These are phyloP conservation scores for Grifola frondosa DNA, from an alignment of 1,284 basidiomycete species.

Conservation along the genomic window DNA sequence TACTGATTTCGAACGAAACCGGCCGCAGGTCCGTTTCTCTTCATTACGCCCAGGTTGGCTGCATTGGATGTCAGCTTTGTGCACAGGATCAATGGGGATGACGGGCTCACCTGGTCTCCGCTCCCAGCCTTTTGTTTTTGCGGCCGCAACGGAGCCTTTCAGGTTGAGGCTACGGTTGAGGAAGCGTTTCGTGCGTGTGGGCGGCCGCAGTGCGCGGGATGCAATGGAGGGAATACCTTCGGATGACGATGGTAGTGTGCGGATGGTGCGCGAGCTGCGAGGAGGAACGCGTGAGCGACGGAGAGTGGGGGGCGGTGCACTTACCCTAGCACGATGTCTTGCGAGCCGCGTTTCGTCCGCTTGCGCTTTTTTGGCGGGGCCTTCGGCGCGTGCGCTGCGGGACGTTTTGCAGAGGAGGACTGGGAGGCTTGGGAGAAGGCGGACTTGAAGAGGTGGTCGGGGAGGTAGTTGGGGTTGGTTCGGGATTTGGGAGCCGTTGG, in stretches of 20 bases:
- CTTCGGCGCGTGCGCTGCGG: conserved; percentile 6
- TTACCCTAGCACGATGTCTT: conserved; percentile 35
- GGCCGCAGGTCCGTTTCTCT: conserved; percentile 31
- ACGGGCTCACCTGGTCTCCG: conserved; percentile 30
- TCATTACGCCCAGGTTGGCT: conserved; percentile 34
- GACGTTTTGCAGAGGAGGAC: conserved; percentile 11
- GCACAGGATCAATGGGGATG: neutral
- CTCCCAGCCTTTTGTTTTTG: conserved; percentile 33
- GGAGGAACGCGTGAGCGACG: neutral
- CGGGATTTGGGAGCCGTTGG: neutral
- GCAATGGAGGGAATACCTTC: conserved; percentile 12
- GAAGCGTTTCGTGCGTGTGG: conserved; percentile 28
- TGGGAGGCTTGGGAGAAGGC: conserved; percentile 24
- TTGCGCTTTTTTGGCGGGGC: conserved; percentile 26
- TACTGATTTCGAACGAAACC: conserved; percentile 28
- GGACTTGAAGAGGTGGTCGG: conserved; percentile 36
- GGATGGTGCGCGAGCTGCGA: conserved; percentile 31
- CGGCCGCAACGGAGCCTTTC: conserved; percentile 18
- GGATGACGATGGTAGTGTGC: conserved; percentile 26
- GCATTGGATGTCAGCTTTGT: too few species aligned
- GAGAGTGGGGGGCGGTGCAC: conserved; percentile 5
- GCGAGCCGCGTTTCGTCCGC: conserved; percentile 20
- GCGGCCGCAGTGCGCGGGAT: conserved; percentile 22
- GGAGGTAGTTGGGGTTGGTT: conserved; percentile 31
- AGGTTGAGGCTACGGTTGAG: conserved; percentile 28